Evolutionary conservation across 2,329 filamentous ascomycete species (phyloP).

Genomic region (Thelonectria discophora): DNA sequence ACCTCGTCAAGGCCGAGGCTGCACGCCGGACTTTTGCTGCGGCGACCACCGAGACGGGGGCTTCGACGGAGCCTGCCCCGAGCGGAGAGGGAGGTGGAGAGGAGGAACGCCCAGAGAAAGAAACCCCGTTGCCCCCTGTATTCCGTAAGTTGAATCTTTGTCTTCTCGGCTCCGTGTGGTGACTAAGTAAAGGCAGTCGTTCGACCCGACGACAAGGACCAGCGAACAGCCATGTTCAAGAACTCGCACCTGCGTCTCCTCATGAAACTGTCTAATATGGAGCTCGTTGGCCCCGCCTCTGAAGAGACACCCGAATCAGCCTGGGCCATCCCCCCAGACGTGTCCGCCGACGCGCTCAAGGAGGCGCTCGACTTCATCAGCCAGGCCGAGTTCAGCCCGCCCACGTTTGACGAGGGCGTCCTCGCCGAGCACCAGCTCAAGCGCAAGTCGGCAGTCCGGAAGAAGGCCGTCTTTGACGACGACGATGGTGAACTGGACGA

Average conservation of each 20-base stretch:
- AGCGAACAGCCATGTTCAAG: conserved; percentile 82
- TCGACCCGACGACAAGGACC: conserved; percentile 70
- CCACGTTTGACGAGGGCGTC: conserved; percentile 77
- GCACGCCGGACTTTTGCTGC: conserved; percentile 82
- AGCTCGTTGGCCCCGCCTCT: conserved; percentile 60
- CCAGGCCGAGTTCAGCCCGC: conserved; percentile 80
- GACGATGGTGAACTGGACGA: conserved; percentile 75
- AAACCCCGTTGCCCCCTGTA: conserved; percentile 44
- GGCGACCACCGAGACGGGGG: conserved; percentile 71
- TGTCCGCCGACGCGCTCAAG: conserved; percentile 72
- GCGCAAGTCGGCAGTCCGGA: conserved; percentile 68
- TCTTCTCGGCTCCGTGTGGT: background rate
- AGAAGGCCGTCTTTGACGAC: conserved; percentile 73
- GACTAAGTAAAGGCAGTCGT: conserved; percentile 58
- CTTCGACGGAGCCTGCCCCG: conserved; percentile 46
- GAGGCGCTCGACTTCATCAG: conserved; percentile 77
- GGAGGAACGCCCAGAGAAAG: conserved; percentile 39
- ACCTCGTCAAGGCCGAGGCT: conserved; percentile 72
- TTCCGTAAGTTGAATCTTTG: conserved; percentile 44
- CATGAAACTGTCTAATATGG: conserved; percentile 78
- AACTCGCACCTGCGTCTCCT: conserved; percentile 88
- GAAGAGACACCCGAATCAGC: conserved; percentile 79
- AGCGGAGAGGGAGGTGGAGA: conserved; percentile 42
- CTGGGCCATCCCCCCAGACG: conserved; percentile 78
- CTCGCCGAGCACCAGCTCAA: conserved; percentile 82